Evolutionary conservation across 257 asterid genomes (phyloP).

Genomic region (Craterostigma plantagineum): DNA sequence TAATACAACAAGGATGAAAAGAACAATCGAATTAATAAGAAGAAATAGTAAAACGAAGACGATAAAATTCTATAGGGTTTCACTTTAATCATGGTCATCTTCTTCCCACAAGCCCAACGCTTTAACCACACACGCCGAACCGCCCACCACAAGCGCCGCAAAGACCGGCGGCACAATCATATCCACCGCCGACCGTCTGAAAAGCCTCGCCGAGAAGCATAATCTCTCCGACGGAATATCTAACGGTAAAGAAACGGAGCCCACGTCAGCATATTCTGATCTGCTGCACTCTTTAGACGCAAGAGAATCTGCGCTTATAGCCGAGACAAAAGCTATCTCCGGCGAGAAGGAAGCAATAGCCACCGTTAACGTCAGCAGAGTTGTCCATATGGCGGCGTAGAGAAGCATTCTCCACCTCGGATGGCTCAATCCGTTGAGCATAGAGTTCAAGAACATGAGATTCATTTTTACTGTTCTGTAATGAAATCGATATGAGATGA

Average conservation of each 20-base stretch:
- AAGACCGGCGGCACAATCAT: constrained; percentile 66
- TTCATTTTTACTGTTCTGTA: constrained; percentile 14
- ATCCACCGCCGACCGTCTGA: constrained; percentile 39
- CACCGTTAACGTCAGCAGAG: constrained; percentile 41
- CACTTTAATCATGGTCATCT: constrained; percentile 17
- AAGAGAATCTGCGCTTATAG: constrained; percentile 28
- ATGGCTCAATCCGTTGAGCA: constrained; percentile 16
- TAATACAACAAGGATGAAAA: too few relatives aligned
- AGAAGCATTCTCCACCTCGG: constrained; percentile 36
- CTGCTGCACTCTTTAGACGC: constrained; percentile 25
- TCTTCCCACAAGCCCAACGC: constrained; percentile 68
- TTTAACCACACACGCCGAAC: constrained; percentile 47
- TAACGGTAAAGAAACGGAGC: constrained; percentile 44
- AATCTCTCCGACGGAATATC: constrained; percentile 48
- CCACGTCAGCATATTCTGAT: neutral
- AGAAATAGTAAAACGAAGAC: too few relatives aligned
- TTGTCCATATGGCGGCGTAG: constrained; percentile 67
- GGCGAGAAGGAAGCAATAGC: constrained; percentile 68
- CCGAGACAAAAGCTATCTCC: constrained; percentile 71
- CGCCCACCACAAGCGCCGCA: constrained; percentile 51
- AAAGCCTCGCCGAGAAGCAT: constrained; percentile 40
- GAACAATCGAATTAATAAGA: too few relatives aligned
- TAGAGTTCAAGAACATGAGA: constrained; percentile 20
- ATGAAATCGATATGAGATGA: too few relatives aligned
- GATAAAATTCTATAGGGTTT: too few relatives aligned